These are phyloP conservation scores for Phytophthora lateralis DNA, from an alignment of 352 stramenopile genomes.

Conservation along the genomic window DNA sequence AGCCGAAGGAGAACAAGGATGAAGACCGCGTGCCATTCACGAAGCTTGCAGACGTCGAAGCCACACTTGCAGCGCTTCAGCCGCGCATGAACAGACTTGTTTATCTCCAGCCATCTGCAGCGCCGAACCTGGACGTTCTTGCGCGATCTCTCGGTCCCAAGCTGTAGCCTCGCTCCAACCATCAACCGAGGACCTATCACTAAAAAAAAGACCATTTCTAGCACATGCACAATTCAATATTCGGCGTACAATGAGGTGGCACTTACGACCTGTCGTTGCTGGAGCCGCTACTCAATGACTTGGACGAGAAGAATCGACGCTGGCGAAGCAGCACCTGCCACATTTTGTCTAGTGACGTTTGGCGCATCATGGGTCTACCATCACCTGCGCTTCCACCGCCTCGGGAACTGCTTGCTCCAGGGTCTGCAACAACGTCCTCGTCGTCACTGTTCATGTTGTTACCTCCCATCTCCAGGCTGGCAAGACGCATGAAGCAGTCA, in stretches of 20 bases:
- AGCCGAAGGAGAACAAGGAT: slow-evolving; percentile 20
- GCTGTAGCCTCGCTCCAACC: slow-evolving; percentile 19
- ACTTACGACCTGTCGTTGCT: slow-evolving; percentile 41
- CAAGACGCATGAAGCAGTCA: slow-evolving; percentile 81
- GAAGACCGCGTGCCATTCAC: slow-evolving; percentile 4
- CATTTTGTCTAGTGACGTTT: slow-evolving; percentile 50
- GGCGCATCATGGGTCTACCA: slow-evolving; percentile 11
- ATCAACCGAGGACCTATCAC: not conserved
- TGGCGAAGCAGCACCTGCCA: slow-evolving; percentile 62
- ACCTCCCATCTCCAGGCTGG: slow-evolving; percentile 60
- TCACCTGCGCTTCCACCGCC: not conserved
- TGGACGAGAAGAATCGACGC: slow-evolving; percentile 68
- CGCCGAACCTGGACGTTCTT: slow-evolving; percentile 27
- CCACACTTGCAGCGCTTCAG: slow-evolving; percentile 29
- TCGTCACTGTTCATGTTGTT: slow-evolving; percentile 31
- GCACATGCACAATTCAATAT: no score
- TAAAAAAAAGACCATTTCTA: slow-evolving; percentile 2
- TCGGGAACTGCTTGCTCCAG: not conserved
- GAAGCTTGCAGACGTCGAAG: slow-evolving; percentile 10
- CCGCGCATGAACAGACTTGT: slow-evolving; percentile 31
- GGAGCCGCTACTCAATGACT: slow-evolving; percentile 47
- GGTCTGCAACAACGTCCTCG: slow-evolving; percentile 28
- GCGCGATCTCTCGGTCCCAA: slow-evolving; percentile 30
- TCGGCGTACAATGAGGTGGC: not conserved
- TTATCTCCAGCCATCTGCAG: slow-evolving; percentile 26